phyloP scores from a whole-genome alignment of 371 early-diverging fungal species.

The Coemansia sp. region DNA sequence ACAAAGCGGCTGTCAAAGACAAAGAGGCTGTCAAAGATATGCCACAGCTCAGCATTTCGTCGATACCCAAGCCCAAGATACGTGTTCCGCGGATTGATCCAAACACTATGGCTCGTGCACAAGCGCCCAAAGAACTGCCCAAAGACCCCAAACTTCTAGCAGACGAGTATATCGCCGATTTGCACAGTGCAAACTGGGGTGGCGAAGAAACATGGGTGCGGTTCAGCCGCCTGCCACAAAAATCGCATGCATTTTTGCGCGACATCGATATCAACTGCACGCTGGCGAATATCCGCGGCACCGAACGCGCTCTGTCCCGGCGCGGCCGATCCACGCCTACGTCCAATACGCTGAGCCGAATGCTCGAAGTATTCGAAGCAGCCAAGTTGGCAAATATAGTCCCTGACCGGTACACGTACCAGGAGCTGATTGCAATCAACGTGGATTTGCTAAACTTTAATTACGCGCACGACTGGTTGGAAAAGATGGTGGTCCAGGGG shows the following conservation, averaged over 20 bases:
- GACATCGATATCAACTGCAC: conserved; percentile 40
- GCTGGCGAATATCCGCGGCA: conserved; percentile 25
- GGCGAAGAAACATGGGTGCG: conserved; percentile 33
- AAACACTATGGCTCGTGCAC: neutral
- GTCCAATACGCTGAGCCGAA: conserved; percentile 17
- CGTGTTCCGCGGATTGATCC: neutral
- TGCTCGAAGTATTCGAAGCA: conserved; percentile 19
- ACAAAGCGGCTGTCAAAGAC: too few relatives aligned
- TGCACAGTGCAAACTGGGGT: conserved; percentile 26
- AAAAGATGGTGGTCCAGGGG: conserved; percentile 34
- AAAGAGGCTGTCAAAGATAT: neutral
- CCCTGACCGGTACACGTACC: conserved; percentile 45
- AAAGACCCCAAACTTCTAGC: neutral
- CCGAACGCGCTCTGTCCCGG: neutral
- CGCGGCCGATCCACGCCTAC: conserved; percentile 5
- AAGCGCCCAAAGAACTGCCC: neutral
- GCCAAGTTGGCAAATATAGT: conserved; percentile 9
- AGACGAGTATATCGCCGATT: conserved; percentile 5
- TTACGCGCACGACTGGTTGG: conserved; percentile 34
- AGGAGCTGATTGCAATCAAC: conserved; percentile 49
- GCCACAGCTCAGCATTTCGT: neutral
- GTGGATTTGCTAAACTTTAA: conserved; percentile 36
- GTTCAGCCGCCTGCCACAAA: conserved; percentile 17
- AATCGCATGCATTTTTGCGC: conserved; percentile 14
- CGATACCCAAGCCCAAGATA: neutral